phyloP scores from a whole-genome alignment of 1,284 basidiomycete genomes.

The Leccinum pachyderme region DNA sequence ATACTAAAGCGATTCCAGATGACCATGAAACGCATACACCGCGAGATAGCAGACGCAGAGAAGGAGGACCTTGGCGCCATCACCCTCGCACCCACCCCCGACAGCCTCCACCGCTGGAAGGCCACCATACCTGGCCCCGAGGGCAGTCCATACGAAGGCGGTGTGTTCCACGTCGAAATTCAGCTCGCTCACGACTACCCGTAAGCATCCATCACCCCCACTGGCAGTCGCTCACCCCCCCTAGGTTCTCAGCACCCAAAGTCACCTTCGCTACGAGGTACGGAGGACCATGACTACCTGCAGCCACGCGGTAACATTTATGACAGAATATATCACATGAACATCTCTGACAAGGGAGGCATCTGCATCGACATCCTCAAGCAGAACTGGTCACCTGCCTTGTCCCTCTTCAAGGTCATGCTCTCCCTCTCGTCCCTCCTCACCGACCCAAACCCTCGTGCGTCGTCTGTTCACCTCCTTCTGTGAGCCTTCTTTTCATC shows the following conservation, averaged over 20 bases:
- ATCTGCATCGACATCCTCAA: conserved; percentile 85
- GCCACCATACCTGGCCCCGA: conserved; percentile 79
- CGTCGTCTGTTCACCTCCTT: conserved; percentile 35
- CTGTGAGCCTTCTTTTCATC: neutral
- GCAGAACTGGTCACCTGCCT: conserved; percentile 86
- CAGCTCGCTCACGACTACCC: conserved; percentile 77
- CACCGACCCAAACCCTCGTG: conserved; percentile 88
- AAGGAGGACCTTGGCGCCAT: conserved; percentile 83
- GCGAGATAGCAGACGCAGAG: conserved; percentile 81
- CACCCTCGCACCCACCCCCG: conserved; percentile 62
- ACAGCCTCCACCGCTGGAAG: conserved; percentile 63
- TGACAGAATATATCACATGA: conserved; percentile 89
- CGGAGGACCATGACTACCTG: conserved; percentile 15
- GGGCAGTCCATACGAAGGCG: conserved; percentile 87
- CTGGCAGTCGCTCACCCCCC: neutral
- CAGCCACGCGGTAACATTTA: neutral
- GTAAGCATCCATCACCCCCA: conserved; percentile 38
- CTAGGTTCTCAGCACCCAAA: conserved; percentile 81
- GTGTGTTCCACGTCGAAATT: conserved; percentile 77
- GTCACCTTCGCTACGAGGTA: conserved; percentile 75
- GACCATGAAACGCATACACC: conserved; percentile 84
- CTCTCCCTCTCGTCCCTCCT: conserved; percentile 84
- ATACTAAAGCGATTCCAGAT: conserved; percentile 45
- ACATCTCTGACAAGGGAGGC: conserved; percentile 74
- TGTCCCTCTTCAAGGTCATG: conserved; percentile 90